Percentiles rank a stretch among this genome's conserved stretches.
phyloP scores from a whole-genome alignment of 371 early-diverging fungal species.

The Mortierella sp. region DNA sequence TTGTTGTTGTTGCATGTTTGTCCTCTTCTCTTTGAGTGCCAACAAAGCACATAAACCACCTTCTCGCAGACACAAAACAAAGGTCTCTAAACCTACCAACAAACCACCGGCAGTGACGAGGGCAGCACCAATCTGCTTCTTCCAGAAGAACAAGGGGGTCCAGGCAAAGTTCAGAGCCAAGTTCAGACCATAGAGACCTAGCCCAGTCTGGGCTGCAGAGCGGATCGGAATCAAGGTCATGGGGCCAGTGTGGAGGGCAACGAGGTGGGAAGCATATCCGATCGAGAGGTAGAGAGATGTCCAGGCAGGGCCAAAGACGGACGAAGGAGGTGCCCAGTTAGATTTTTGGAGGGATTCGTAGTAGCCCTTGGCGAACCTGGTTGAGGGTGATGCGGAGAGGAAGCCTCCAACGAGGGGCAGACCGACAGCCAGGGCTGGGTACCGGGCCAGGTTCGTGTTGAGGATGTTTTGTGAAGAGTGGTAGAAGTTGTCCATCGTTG shows the following conservation, averaged over 20 bases:
- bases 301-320: slow-evolving; percentile 38
- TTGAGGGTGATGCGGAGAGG: slow-evolving; percentile 30
- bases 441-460: slow-evolving; percentile 45
- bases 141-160: slow-evolving; percentile 47
- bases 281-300: slow-evolving; percentile 31
- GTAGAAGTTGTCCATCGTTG: slow-evolving; percentile 29
- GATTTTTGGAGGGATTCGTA: slow-evolving; percentile 24
- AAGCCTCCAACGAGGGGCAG: slow-evolving; percentile 46
- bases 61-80: background rate
- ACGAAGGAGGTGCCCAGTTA: slow-evolving; percentile 32
- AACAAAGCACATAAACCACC: background rate
- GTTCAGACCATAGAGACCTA: slow-evolving; percentile 42
- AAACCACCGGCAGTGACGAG: slow-evolving; percentile 44
- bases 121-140: slow-evolving; percentile 39
- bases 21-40: background rate
- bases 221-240: slow-evolving; percentile 19
- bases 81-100: slow-evolving; percentile 29
- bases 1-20: background rate
- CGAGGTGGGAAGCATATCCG: slow-evolving; percentile 50
- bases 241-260: slow-evolving; percentile 24
- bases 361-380: slow-evolving; percentile 14
- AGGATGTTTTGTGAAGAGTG: slow-evolving; percentile 27
- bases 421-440: slow-evolving; percentile 46
- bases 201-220: slow-evolving; percentile 29
- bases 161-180: slow-evolving; percentile 48